Percentiles rank a stretch among this genome's conserved stretches.
These are phyloP conservation scores for Kickxella alabastrina DNA, from an alignment of 192 early-diverging fungal species.

Conservation along the genomic window DNA sequence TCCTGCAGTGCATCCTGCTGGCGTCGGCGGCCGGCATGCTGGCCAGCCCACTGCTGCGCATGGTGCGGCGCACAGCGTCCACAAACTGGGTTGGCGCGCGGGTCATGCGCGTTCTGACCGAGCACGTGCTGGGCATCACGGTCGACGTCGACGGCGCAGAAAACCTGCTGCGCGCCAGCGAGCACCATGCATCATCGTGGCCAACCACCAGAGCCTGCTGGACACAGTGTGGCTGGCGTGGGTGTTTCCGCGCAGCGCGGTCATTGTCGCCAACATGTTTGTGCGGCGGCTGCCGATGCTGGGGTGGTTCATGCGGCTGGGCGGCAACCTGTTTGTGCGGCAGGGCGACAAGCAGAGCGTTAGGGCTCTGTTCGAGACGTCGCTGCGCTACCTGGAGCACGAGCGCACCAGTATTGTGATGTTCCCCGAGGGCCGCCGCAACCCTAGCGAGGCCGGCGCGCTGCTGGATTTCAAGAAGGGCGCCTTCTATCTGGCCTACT, in stretches of 20 bases:
- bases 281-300: slow-evolving; percentile 69
- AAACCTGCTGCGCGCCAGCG: slow-evolving; percentile 48
- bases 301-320: slow-evolving; percentile 74
- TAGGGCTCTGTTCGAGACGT: slow-evolving; percentile 69
- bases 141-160: slow-evolving; percentile 61
- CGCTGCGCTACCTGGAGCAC: slow-evolving; percentile 69
- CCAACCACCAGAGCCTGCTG: slow-evolving; percentile 82
- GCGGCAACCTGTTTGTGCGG: slow-evolving; percentile 84
- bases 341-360: slow-evolving; percentile 76
- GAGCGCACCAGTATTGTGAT: slow-evolving; percentile 77
- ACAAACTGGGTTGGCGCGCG: slow-evolving; percentile 64
- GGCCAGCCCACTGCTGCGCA: slow-evolving; percentile 23
- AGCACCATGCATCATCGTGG: slow-evolving; percentile 61
- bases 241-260: slow-evolving; percentile 62
- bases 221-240: slow-evolving; percentile 67
- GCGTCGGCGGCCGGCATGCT: slow-evolving; percentile 31
- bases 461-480: slow-evolving; percentile 96
- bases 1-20: slow-evolving; percentile 27
- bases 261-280: slow-evolving; percentile 68
- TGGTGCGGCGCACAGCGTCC: slow-evolving; percentile 20
- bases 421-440: slow-evolving; percentile 90
- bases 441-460: slow-evolving; percentile 61
- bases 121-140: slow-evolving; percentile 56
- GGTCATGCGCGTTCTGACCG: slow-evolving; percentile 51
- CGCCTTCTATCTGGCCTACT: slow-evolving; percentile 89